A percentile compares a stretch with the other conserved stretches of the same genome.
Conservation (phyloP, 2,329 filamentous ascomycete genomes). For the Diaporthe ampelina region DNA sequence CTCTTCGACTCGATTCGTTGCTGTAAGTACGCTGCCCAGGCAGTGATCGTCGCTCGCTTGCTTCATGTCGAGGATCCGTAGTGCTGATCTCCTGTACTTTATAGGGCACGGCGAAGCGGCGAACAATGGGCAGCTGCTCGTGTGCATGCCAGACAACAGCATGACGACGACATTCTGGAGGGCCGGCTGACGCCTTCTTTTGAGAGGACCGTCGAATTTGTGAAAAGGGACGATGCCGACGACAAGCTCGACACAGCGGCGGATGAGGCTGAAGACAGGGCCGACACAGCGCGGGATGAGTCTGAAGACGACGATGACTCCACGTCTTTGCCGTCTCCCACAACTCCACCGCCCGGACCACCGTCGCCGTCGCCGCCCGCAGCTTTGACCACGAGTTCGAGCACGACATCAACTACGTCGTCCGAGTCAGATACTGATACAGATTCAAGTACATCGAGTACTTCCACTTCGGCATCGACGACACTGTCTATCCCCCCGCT, state of each 20-base stretch:
- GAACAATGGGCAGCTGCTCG: not conserved
- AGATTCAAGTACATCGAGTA: constrained; percentile 16
- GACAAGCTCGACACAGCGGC: not conserved
- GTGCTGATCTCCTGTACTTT: constrained; percentile 1
- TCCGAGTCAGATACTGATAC: constrained; percentile 17
- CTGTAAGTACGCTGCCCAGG: constrained; percentile 2
- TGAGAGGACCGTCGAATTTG: not conserved
- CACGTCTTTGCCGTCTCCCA: not conserved
- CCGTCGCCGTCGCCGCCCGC: not conserved
- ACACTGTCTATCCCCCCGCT: constrained; percentile 22
- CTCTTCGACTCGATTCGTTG: constrained; percentile 25
- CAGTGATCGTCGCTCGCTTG: not conserved
- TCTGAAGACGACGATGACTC: constrained; percentile 5
- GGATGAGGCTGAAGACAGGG: not conserved
- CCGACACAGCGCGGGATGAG: not conserved
- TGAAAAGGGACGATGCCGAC: not conserved
- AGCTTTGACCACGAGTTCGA: not conserved
- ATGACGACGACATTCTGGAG: not conserved
- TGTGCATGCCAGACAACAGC: not conserved
- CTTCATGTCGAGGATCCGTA: not conserved
- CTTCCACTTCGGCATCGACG: not conserved
- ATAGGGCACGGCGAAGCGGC: constrained; percentile 22
- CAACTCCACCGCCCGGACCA: not conserved
- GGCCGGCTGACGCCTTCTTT: not conserved
- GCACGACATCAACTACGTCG: constrained; percentile 2